Conservation (phyloP, 306 rosid genomes). For the Parietaria judaica region DNA sequence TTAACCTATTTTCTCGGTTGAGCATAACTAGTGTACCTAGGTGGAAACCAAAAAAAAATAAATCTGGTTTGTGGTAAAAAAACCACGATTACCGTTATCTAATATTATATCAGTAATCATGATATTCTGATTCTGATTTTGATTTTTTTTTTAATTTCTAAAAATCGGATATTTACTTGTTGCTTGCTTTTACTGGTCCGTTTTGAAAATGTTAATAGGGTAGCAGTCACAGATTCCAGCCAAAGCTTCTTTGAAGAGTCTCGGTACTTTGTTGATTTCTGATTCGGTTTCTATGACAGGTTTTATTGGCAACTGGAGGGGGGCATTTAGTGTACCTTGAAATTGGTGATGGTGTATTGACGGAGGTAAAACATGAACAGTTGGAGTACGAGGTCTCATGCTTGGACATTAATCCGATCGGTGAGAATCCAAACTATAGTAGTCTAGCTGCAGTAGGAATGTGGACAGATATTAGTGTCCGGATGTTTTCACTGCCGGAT, state of each 20-base stretch:
- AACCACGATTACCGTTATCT: too few species aligned
- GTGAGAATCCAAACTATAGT: slow-evolving; percentile 70
- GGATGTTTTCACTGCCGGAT: slow-evolving; percentile 82
- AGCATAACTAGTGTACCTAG: background rate
- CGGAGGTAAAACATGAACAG: slow-evolving; percentile 51
- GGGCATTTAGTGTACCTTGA: slow-evolving; percentile 82
- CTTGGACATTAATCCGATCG: slow-evolving; percentile 93
- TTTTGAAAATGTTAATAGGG: too few species aligned
- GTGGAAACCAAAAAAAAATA: background rate
- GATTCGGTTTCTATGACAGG: slow-evolving; percentile 38
- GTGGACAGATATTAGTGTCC: slow-evolving; percentile 98
- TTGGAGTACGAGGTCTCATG: slow-evolving; percentile 92
- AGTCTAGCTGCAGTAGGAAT: slow-evolving; percentile 93
- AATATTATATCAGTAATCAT: too few species aligned
- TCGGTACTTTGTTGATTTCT: background rate
- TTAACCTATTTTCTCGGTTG: slow-evolving; percentile 14
- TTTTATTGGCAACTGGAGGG: slow-evolving; percentile 94
- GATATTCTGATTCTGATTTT: too few species aligned
- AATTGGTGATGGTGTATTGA: slow-evolving; percentile 72
- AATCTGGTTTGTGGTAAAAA: too few species aligned
- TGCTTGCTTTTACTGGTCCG: too few species aligned
- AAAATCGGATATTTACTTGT: too few species aligned
- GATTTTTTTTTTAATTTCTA: too few species aligned
- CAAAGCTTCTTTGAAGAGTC: too few species aligned
- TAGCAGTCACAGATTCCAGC: too few species aligned